Conservation (phyloP, 306 rosid genomes). For the Inga oerstediana region DNA sequence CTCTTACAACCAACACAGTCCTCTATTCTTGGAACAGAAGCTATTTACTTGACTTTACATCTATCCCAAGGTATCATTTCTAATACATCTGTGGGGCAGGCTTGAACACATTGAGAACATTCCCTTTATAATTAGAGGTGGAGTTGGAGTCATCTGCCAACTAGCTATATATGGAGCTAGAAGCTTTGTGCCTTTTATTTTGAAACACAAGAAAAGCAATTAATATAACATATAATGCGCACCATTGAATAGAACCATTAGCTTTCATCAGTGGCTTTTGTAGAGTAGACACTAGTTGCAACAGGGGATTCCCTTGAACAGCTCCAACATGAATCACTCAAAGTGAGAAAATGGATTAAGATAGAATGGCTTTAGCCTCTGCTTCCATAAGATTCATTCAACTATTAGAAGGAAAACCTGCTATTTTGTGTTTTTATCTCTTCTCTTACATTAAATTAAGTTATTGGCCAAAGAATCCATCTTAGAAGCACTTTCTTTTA, state of each 20-base stretch:
- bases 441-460: background rate
- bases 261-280: background rate
- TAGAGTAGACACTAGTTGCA: background rate
- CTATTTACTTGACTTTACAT: too few species aligned
- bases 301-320: background rate
- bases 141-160: background rate
- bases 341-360: background rate
- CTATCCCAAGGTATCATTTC: too few species aligned
- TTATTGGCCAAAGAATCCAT: background rate
- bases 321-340: background rate
- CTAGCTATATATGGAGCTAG: background rate
- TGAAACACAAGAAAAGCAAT: background rate
- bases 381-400: background rate
- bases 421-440: background rate
- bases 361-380: background rate
- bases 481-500: background rate
- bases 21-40: too few species aligned
- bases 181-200: background rate
- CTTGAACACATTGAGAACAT: too few species aligned
- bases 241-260: background rate
- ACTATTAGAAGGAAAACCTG: background rate
- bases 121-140: background rate
- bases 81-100: too few species aligned
- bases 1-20: too few species aligned
- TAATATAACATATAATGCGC: too few species aligned